Evolutionary conservation across 2,329 filamentous ascomycete genomes (phyloP), one percentile per base, ranked within the genome.

Genomic region (Diaporthe sp.): DNA sequence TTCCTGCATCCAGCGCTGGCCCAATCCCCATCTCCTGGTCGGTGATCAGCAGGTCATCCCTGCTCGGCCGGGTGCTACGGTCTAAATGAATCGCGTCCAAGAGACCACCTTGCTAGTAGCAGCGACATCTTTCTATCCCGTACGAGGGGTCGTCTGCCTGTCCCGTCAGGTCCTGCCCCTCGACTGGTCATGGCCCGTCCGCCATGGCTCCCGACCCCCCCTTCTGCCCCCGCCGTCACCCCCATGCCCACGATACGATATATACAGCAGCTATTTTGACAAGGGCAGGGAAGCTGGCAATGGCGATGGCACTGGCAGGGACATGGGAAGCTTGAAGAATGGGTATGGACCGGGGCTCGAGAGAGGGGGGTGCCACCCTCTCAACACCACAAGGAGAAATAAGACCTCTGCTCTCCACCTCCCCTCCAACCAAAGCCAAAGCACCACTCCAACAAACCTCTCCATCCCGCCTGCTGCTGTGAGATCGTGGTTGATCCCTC

Each of bases 321-420:
- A 73, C 58, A 53, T 44, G 70, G 70, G 70, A 55, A 73, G 70
- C 70, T 73, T 73, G 70, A 73, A 55, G 58, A 62, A 65, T 73
- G 70, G 70, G 58, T 73, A 73, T 53, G 70, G 57, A 57, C 70
- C 39, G 17, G 58, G 70, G 70, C 46, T 55, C 13, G 42, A 25
- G 70, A 59, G 70, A 55, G 57, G 59, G 28, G 37, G 73, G 28
- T 22, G 55, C 53, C 44, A 71, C 44, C 57, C 42, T 46, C 55
- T 46, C 55, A 59, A 37, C 25, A 74, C 65, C 55, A 74, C 65
- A 59, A 71, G 73, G 67, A 74, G 73, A 62, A 75, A 75, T 75
- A 75, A 75, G 73, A 75, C 46, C 68, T 71, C 42, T 62, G 31
- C 46, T 61, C 46, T 61, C 58, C 73, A 74, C 73, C 59, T 71